Conservation (phyloP, 2,329 filamentous ascomycete genomes). For the Phialophora macrospora region DNA sequence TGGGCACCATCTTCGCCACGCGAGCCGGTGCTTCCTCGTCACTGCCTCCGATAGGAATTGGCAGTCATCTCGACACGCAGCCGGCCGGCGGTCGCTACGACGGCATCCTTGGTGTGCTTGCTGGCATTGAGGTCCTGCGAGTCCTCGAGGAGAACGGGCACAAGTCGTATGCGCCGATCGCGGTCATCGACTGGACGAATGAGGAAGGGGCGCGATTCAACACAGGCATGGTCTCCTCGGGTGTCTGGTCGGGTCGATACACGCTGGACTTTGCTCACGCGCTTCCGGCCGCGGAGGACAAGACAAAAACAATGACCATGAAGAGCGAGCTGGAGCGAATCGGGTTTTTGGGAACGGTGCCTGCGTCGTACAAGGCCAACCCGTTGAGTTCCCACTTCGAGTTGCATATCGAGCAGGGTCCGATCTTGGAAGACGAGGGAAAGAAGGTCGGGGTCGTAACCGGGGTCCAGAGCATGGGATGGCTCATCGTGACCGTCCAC, state of each 20-base stretch:
- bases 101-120: constrained; percentile 74
- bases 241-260: constrained; percentile 75
- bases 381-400: constrained; percentile 80
- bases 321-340: constrained; percentile 59
- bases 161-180: constrained; percentile 72
- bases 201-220: constrained; percentile 83
- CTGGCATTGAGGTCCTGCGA: constrained; percentile 73
- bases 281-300: constrained; percentile 61
- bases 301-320: constrained; percentile 69
- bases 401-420: constrained; percentile 83
- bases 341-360: constrained; percentile 66
- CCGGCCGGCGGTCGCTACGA: constrained; percentile 69
- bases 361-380: constrained; percentile 61
- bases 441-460: constrained; percentile 74
- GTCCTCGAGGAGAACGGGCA: constrained; percentile 69
- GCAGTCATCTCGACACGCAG: constrained; percentile 65
- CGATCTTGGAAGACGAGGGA: constrained; percentile 69
- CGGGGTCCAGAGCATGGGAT: constrained; percentile 75
- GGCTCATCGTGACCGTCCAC: constrained; percentile 69
- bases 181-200: constrained; percentile 79
- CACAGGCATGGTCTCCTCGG: constrained; percentile 73
- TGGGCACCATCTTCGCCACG: constrained; percentile 81
- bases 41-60: constrained; percentile 68
- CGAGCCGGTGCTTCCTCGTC: constrained; percentile 64
- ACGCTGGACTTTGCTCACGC: constrained; percentile 65